Evolutionary conservation across 2,329 filamentous ascomycete species (phyloP).

Genomic region (Hortaea sp.): DNA sequence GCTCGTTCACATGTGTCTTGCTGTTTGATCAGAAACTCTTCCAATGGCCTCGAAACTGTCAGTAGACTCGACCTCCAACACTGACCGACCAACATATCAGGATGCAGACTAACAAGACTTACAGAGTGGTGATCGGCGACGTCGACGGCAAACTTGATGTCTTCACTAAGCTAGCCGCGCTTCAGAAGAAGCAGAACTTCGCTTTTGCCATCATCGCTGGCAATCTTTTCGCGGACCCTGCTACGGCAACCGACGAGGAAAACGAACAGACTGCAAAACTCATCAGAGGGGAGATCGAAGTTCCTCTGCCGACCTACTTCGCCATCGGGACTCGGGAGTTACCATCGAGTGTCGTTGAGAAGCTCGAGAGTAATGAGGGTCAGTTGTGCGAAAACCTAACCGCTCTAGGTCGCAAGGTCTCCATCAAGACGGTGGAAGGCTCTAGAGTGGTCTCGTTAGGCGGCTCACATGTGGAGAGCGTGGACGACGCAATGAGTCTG

Average conservation of each 20-base stretch:
- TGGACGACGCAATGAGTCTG: constrained; percentile 40
- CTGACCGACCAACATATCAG: not conserved
- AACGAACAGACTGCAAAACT: constrained; percentile 38
- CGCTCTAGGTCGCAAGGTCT: constrained; percentile 77
- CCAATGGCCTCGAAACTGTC: constrained; percentile 48
- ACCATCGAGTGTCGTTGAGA: constrained; percentile 59
- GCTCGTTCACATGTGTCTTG: too few species aligned
- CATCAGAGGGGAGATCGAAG: constrained; percentile 57
- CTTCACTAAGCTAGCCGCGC: constrained; percentile 67
- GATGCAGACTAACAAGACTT: constrained; percentile 7
- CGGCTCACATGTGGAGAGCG: constrained; percentile 39
- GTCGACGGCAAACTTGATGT: constrained; percentile 70
- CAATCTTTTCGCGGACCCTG: constrained; percentile 60
- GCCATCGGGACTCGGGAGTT: constrained; percentile 66
- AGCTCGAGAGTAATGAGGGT: constrained; percentile 57
- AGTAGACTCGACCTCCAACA: constrained; percentile 5
- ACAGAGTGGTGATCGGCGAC: constrained; percentile 70
- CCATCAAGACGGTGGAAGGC: constrained; percentile 81
- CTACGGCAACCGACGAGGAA: constrained; percentile 39
- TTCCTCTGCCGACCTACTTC: constrained; percentile 86
- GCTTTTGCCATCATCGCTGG: constrained; percentile 75
- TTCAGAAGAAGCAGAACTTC: constrained; percentile 84
- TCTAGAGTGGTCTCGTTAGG: constrained; percentile 80
- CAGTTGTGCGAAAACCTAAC: constrained; percentile 84
- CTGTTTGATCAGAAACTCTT: too few species aligned